Evolutionary conservation across 305 asterid species (phyloP).

Genomic region (Salvia sclarea): DNA sequence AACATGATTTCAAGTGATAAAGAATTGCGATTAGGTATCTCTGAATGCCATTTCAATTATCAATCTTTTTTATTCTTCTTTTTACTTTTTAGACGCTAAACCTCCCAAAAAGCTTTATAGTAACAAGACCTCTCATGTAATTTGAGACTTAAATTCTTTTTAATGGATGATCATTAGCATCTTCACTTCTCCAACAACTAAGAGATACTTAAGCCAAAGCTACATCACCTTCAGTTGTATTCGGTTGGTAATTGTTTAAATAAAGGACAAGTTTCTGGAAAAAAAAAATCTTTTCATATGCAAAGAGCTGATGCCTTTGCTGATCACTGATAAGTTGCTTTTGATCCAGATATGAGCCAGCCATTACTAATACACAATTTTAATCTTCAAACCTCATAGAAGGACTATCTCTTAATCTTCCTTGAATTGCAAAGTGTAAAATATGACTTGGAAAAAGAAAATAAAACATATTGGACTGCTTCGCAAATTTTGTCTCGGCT

Average conservation of each 20-base stretch:
- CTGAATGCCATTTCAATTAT: not conserved
- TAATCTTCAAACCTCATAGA: not conserved
- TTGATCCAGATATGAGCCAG: not conserved
- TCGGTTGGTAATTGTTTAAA: not conserved
- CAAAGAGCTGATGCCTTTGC: constrained; percentile 12
- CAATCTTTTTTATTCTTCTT: not conserved
- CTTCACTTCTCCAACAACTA: constrained; percentile 1
- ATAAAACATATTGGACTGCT: not conserved
- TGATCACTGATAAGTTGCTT: constrained; percentile 6
- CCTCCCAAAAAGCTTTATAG: not conserved
- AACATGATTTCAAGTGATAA: not conserved
- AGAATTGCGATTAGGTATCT: not conserved
- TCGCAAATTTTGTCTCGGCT: not conserved
- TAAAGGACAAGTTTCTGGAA: not conserved
- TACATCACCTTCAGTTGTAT: not conserved
- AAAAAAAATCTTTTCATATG: not conserved
- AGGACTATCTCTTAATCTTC: not conserved
- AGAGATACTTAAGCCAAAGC: not conserved
- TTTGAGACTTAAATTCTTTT: not conserved
- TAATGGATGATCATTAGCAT: not conserved
- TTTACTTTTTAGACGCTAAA: not conserved
- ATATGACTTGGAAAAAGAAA: not conserved
- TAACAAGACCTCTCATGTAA: not conserved
- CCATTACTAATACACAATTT: constrained; percentile 17
- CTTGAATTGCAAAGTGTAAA: not conserved